Percentiles rank a stretch among this genome's conserved stretches.
These are phyloP conservation scores for Myotisia sp. DNA, from an alignment of 2,329 filamentous ascomycete genomes.

Conservation along the genomic window DNA sequence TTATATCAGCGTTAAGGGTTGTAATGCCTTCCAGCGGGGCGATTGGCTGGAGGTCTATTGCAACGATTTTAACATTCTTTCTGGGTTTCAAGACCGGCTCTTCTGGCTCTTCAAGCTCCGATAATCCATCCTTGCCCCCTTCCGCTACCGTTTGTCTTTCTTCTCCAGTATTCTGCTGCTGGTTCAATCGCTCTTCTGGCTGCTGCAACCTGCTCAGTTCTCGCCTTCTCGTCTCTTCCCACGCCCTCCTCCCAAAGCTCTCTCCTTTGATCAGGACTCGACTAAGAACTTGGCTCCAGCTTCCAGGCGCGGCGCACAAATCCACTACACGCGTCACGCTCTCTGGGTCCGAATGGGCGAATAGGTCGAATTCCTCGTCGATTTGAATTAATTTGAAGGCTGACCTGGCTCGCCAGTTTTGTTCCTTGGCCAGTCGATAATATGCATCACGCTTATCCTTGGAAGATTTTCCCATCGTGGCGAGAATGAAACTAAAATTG, in stretches of 20 bases:
- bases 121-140: slow-evolving; percentile 19
- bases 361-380: slow-evolving; percentile 90
- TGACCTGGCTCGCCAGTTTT: slow-evolving; percentile 91
- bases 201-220: slow-evolving; percentile 29
- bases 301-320: slow-evolving; percentile 86
- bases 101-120: slow-evolving; percentile 17
- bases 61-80: slow-evolving; percentile 77
- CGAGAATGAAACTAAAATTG: neutral
- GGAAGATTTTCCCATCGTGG: slow-evolving; percentile 78
- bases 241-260: slow-evolving; percentile 70
- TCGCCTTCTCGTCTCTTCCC: slow-evolving; percentile 67
- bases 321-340: slow-evolving; percentile 87
- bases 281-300: slow-evolving; percentile 94
- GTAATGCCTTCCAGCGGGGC: slow-evolving; percentile 83
- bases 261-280: slow-evolving; percentile 87
- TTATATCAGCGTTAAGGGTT: slow-evolving; percentile 88
- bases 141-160: slow-evolving; percentile 4
- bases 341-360: slow-evolving; percentile 44
- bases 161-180: slow-evolving; percentile 15
- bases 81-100: slow-evolving; percentile 34
- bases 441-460: slow-evolving; percentile 98
- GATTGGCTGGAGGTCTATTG: slow-evolving; percentile 93
- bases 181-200: slow-evolving; percentile 19
- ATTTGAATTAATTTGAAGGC: slow-evolving; percentile 96
- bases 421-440: slow-evolving; percentile 93